Percentiles rank a stretch among this genome's conserved stretches.
These are phyloP conservation scores for Leccinum uliginosum DNA, from an alignment of 768 basidiomycete species.

Conservation along the genomic window DNA sequence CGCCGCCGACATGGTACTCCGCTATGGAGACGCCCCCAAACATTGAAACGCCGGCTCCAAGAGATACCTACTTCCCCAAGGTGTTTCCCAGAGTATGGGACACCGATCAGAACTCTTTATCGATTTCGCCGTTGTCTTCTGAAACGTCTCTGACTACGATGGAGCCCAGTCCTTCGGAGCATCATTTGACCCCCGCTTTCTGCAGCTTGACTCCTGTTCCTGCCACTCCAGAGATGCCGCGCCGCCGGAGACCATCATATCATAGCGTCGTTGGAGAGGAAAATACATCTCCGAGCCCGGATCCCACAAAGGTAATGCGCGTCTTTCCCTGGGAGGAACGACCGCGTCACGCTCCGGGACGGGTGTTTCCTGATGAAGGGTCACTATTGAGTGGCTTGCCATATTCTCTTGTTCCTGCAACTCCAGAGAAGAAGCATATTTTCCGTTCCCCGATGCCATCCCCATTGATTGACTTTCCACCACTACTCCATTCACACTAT, in stretches of 20 bases:
- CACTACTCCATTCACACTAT: slow-evolving; percentile 63
- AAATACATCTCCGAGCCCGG: slow-evolving; percentile 53
- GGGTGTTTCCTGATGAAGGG: slow-evolving; percentile 70
- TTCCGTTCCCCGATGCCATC: slow-evolving; percentile 31
- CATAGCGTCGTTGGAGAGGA: slow-evolving; percentile 49
- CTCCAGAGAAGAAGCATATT: slow-evolving; percentile 18
- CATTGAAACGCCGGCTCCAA: slow-evolving; percentile 50
- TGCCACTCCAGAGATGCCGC: slow-evolving; percentile 60
- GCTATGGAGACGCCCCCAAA: slow-evolving; percentile 76
- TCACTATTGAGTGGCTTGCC: slow-evolving; percentile 37
- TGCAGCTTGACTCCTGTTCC: slow-evolving; percentile 59
- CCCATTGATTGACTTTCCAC: slow-evolving; percentile 44
- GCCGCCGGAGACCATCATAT: slow-evolving; percentile 78
- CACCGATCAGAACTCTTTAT: slow-evolving; percentile 36
- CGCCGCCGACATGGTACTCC: slow-evolving; percentile 76
- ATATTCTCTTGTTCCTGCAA: slow-evolving; percentile 33
- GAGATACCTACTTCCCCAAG: slow-evolving; percentile 77
- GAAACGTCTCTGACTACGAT: slow-evolving; percentile 23
- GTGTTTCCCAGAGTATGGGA: slow-evolving; percentile 89
- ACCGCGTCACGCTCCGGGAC: slow-evolving; percentile 59
- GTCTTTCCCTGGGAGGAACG: slow-evolving; percentile 96
- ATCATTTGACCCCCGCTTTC: slow-evolving; percentile 33
- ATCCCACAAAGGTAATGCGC: slow-evolving; percentile 64
- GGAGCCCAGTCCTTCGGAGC: slow-evolving; percentile 14
- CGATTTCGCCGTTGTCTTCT: slow-evolving; percentile 32